A percentile compares a stretch with the other conserved stretches of the same genome.
Evolutionary conservation across 495 filamentous ascomycete genomes (phyloP).

Genomic region (Annulohypoxylon bovei): DNA sequence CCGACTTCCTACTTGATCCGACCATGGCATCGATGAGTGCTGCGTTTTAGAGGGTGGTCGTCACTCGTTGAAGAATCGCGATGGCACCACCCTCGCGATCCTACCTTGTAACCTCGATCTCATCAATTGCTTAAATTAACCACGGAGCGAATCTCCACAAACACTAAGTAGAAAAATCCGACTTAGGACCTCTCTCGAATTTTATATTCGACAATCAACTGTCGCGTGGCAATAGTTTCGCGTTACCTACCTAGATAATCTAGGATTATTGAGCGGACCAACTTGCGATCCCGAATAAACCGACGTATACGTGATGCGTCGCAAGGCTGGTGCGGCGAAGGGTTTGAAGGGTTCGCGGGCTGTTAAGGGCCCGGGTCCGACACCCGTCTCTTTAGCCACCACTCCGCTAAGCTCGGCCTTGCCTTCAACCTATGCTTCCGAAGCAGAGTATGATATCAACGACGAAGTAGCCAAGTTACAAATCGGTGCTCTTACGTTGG

Average conservation of each 20-base stretch:
- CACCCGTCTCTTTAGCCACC: conserved; percentile 49
- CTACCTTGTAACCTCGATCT: conserved; percentile 24
- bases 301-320: conserved; percentile 47
- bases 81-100: conserved; percentile 63
- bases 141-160: conserved; percentile 5
- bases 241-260: neutral
- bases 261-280: conserved; percentile 5
- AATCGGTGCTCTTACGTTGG: conserved; percentile 48
- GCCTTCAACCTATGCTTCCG: conserved; percentile 56
- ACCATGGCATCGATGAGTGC: conserved; percentile 55
- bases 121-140: conserved; percentile 33
- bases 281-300: conserved; percentile 3
- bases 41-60: conserved; percentile 63
- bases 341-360: conserved; percentile 49
- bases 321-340: conserved; percentile 42
- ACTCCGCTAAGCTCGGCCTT: conserved; percentile 52
- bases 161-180: conserved; percentile 4
- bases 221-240: conserved; percentile 35
- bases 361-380: conserved; percentile 37
- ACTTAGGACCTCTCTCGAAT: neutral
- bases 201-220: conserved; percentile 19
- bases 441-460: conserved; percentile 51
- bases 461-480: conserved; percentile 44
- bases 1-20: conserved; percentile 29
- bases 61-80: conserved; percentile 53